Evolutionary conservation across 2,329 filamentous ascomycete genomes (phyloP).

Genomic region (Coleophoma cylindrospora): DNA sequence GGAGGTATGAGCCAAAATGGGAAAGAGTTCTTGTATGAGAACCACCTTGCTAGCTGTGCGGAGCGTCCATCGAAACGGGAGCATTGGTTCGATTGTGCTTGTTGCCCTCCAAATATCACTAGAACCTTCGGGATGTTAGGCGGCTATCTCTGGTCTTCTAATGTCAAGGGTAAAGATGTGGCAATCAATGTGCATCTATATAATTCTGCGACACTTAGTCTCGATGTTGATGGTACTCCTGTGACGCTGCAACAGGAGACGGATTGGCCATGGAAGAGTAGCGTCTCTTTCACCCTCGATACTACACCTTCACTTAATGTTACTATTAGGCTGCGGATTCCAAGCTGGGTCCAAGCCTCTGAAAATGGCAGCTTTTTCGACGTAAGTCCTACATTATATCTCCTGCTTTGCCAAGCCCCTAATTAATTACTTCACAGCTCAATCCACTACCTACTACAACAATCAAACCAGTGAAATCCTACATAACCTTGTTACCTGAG

Average conservation of each 20-base stretch:
- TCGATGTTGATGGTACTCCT: slow-evolving; percentile 28
- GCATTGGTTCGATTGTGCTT: slow-evolving; percentile 55
- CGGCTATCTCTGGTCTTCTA: slow-evolving; percentile 48
- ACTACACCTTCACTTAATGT: slow-evolving; percentile 25
- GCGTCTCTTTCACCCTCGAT: slow-evolving; percentile 39
- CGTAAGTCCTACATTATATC: slow-evolving; percentile 13
- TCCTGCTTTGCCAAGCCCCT: slow-evolving; percentile 21
- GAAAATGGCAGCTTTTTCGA: slow-evolving; percentile 4
- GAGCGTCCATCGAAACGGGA: slow-evolving; percentile 41
- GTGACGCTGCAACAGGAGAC: slow-evolving; percentile 43
- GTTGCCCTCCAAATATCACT: slow-evolving; percentile 56
- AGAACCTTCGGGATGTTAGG: slow-evolving; percentile 50
- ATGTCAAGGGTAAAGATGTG: slow-evolving; percentile 16
- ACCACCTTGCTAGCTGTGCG: slow-evolving; percentile 52
- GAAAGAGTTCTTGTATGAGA: slow-evolving; percentile 54
- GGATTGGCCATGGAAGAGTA: slow-evolving; percentile 53
- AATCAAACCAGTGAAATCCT: slow-evolving; percentile 38
- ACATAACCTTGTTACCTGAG: slow-evolving; percentile 37
- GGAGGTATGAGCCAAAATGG: slow-evolving; percentile 52
- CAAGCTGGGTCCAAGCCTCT: slow-evolving; percentile 42
- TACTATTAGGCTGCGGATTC: slow-evolving; percentile 46
- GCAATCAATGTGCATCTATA: slow-evolving; percentile 52
- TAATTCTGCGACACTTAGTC: slow-evolving; percentile 38
- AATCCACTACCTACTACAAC: too few relatives aligned
- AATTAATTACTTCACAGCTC: neutral